Conservation (phyloP, 2,329 filamentous ascomycete species). For the Madurella mycetomatis region DNA sequence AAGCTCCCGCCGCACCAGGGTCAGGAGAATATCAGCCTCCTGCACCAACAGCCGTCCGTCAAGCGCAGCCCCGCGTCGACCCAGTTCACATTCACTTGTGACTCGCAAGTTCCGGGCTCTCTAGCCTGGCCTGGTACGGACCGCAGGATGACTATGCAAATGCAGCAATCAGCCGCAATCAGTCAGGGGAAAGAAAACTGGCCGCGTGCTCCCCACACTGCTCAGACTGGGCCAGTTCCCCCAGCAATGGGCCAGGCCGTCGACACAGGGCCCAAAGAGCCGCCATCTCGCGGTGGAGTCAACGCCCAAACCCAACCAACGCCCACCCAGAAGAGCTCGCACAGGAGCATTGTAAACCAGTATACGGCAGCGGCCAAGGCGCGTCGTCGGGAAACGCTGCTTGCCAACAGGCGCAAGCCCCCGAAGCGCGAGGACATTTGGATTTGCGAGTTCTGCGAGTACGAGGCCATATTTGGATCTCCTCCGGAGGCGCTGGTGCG, state of each 20-base stretch:
- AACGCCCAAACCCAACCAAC: conserved; percentile 11
- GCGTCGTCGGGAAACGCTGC: conserved; percentile 71
- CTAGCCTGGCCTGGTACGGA: conserved; percentile 67
- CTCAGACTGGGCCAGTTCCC: conserved; percentile 14
- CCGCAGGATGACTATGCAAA: conserved; percentile 20
- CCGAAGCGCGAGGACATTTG: conserved; percentile 70
- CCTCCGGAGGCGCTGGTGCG: conserved; percentile 81
- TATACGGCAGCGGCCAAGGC: conserved; percentile 71
- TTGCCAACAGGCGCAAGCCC: conserved; percentile 70
- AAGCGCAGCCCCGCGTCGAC: conserved; percentile 67
- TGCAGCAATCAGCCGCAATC: conserved; percentile 9
- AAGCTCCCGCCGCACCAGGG: conserved; percentile 60
- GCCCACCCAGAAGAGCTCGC: conserved; percentile 51
- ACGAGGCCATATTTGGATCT: conserved; percentile 89
- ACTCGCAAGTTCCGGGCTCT: conserved; percentile 78
- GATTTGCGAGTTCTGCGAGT: conserved; percentile 98
- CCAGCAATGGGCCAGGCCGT: conserved; percentile 14
- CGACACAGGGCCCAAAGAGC: conserved; percentile 13
- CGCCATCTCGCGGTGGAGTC: conserved; percentile 1
- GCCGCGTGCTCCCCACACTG: conserved; percentile 12
- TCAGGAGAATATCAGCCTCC: conserved; percentile 73
- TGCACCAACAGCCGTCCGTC: conserved; percentile 61
- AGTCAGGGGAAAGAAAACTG: conserved; percentile 18
- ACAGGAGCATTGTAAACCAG: conserved; percentile 63
- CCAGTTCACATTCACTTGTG: conserved; percentile 95